Evolutionary conservation across 148 eudicot genomes (phyloP), one percentile per base, ranked within the genome.

Genomic region (Rhododendron vialii): DNA sequence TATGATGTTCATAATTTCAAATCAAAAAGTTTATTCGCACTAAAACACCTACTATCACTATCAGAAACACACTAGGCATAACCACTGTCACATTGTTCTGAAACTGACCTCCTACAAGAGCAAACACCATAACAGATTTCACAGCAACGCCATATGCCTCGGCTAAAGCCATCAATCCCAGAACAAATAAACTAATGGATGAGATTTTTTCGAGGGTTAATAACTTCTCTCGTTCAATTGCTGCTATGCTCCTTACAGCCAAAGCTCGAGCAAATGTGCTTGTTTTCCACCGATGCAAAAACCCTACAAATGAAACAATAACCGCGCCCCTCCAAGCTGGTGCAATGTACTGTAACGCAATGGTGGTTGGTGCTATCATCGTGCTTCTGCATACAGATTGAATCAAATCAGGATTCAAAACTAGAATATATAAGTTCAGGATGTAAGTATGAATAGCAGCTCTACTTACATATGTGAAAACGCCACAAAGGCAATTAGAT

Each of bases 101-200:
- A 65, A 71, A 30, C 93, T 91, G 86, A 95, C 98, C 98, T 89
- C 99, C 99, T 86, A 97, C 90, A 36, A 96, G 96, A 81, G 98
- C 99, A 87, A 93, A 95, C n/a, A 96, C 92, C 61, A 95, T 84
- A 78, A 97, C 88, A 88, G 99, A 95, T 86, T 93, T 95, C 87
- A 95, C 96, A 30, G 98, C 98, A 93, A 97, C 96, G 14, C 99
- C 99, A 93, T 91, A 93, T 50, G 98, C 95, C 90, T 97, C 99
- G 48, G 99, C 98, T 75, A 94, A 76, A 85, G 98, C 95, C 95
- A 95, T 93, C 79, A 88, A 86, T 22, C 98, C 98, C 86, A 97
- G 84, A 18, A 78, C 89, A 88, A 93, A 91, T 67, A 97, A 91
- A 63, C 96, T 98, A 88, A 97, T 89, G 10, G 98, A 93, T 18